Evolutionary conservation across 208 protist genomes (phyloP), one percentile per base, ranked within the genome.

Genomic region (Novymonas esmeraldas): DNA sequence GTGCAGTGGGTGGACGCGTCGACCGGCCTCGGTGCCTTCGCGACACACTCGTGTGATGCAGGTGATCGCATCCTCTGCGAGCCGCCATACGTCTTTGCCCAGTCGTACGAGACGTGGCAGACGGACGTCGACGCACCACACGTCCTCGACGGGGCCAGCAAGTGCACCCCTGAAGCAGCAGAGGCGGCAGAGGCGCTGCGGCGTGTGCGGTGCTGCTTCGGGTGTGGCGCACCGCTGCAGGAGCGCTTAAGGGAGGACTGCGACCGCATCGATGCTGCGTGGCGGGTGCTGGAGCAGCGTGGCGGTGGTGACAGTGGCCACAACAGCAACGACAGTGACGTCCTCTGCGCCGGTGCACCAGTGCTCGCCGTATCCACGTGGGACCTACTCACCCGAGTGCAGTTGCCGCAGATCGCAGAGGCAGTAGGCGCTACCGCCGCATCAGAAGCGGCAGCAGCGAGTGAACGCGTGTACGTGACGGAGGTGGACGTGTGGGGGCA

Each of bases 191-290:
- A 39, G 9, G 20, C 39, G 3, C 45, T 52, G 34, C 48, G 42
- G 16, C 42, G 45, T 24, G 13, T 70, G 26, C 61, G 60, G 0
- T 84, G 66, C 62, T 87, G 82, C 51, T 64, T 64, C 24, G 74
- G 74, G 6, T 87, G 82, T 51, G 82, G 82, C 22, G 68, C 58
- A 38, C 62, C 74, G n/a, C 68, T 84, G 13, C 38, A 80, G 6
- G 31, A 45, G 22, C 70, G 38, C 24, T 42, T 83, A 10, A 0
- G 10, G 22, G 77, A 69, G n/a, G 76, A 87, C 26, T 79, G 70
- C 34, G 29, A 49, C 26, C 76, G 76, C 2, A 20, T 87, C 16
- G 38, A 73, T 39, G 13, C 29, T 28, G 11, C 59, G 16, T 28
- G 34, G 59, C 56, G 46, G 34, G 7, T 13, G 24, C 24, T 38